Percentiles rank a stretch among this genome's conserved stretches.
These are phyloP conservation scores for Claviceps digitariae DNA, from an alignment of 2,329 filamentous ascomycete species.

Conservation along the genomic window DNA sequence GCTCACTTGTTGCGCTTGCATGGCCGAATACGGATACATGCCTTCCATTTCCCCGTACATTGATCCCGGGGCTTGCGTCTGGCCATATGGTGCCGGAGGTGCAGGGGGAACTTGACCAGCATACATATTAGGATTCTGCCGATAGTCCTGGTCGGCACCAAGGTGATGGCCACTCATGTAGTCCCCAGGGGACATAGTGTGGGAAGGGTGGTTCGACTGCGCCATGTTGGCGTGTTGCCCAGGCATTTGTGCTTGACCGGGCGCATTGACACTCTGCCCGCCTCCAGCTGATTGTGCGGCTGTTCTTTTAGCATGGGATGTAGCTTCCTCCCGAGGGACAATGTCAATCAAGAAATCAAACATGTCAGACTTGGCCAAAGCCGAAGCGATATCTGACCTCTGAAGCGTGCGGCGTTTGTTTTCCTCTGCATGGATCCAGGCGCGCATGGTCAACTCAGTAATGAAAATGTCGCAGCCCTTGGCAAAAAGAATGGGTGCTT, in stretches of 20 bases:
- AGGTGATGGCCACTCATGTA: constrained; percentile 53
- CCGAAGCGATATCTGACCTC: constrained; percentile 90
- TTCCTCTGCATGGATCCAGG: constrained; percentile 98
- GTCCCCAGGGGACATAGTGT: constrained; percentile 45
- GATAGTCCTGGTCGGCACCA: constrained; percentile 62
- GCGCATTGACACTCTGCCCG: constrained; percentile 31
- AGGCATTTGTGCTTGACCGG: constrained; percentile 37
- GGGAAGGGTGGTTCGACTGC: constrained; percentile 41
- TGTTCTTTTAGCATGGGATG: constrained; percentile 68
- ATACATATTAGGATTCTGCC: constrained; percentile 69
- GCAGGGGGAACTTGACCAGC: constrained; percentile 63
- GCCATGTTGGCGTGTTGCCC: constrained; percentile 35
- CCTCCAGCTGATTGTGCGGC: constrained; percentile 34
- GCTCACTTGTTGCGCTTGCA: constrained; percentile 72
- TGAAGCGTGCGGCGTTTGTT: constrained; percentile 95
- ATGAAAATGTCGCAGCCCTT: constrained; percentile 99
- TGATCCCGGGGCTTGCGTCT: constrained; percentile 48
- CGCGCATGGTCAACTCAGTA: constrained; percentile 95
- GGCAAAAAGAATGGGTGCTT: constrained; percentile 93
- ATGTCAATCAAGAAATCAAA: constrained; percentile 99
- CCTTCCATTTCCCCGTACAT: constrained; percentile 74
- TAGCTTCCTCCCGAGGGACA: constrained; percentile 86
- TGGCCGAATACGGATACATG: constrained; percentile 73
- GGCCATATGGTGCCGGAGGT: constrained; percentile 58
- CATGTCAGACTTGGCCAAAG: constrained; percentile 96